Base-by-base conservation (phyloP, 495 filamentous ascomycete species). In the Aspergillus incahuasiensis region DNA sequence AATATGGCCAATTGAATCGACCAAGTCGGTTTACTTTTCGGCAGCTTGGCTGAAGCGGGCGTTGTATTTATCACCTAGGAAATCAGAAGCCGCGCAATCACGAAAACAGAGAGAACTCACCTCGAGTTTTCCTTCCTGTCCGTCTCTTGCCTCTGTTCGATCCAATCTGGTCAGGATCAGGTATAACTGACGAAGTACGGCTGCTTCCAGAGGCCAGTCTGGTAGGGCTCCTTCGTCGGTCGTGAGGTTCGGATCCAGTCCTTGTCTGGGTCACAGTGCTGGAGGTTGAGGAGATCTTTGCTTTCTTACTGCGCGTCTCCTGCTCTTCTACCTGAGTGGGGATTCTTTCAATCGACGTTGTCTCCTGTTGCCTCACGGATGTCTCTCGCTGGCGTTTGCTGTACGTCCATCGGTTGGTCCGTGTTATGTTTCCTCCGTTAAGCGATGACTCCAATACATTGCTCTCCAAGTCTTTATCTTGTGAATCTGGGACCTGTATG, bases 51-150 rank as follows among this genome's bases (percentile, higher is more conserved):
- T 66, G 44, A 74, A 75, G 0, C 70, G 71, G 32, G 65, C 66
- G 24, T 56, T 68, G 52, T 75, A 75, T 21, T 62, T 64, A 6
- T 70, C 67, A 15, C 68, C 71, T 75, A 19, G 15, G 12, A 41
- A 5, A 61, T 57, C 40, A 42, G 19, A 11, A 41, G 24, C 7
- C 3, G 15, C 20, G 6, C 11, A 12, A 6, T 11, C 1, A 24
- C 20, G 32, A 25, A 34, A 8, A 21, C 9, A 18, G 19, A 5
- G 11, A 20, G 2, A 32, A 18, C 55, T 43, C 66, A 72, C 70
- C 65, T 62, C 67, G 58, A 41, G 67, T 59, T 21, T 53, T 63
- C 16, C 70, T 62, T 18, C 56, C 62, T 9, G 57, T 53, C 0
- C 68, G 22, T 35, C 49, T 52, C 4, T n/a, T 57, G 20, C 56